These are phyloP conservation scores for Leccinum subatratum DNA, from an alignment of 1,284 basidiomycete genomes.

Conservation along the genomic window DNA sequence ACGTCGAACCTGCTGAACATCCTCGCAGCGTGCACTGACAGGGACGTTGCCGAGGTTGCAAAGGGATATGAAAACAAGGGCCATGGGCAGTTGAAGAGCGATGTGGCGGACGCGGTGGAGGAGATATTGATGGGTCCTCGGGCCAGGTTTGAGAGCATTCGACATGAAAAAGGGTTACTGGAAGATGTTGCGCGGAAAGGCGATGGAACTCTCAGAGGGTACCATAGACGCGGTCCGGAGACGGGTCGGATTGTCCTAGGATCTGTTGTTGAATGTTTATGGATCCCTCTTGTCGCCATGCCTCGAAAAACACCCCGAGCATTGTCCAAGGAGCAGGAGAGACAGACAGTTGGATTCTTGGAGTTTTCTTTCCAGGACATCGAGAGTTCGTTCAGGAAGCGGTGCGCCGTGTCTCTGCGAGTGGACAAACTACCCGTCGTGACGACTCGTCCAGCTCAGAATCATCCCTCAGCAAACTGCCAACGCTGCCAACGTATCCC, in stretches of 20 bases:
- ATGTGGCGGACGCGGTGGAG: slow-evolving; percentile 71
- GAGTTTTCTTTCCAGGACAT: slow-evolving; percentile 61
- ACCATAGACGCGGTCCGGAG: slow-evolving; percentile 69
- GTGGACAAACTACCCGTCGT: not conserved
- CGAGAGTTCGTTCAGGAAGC: slow-evolving; percentile 65
- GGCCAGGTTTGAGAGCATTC: slow-evolving; percentile 62
- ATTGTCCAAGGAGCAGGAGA: slow-evolving; percentile 52
- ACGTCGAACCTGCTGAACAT: slow-evolving; percentile 81
- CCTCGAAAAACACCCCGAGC: slow-evolving; percentile 17
- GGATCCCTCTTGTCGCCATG: not conserved
- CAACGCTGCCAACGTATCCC: slow-evolving; percentile 56
- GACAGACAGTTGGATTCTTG: slow-evolving; percentile 56
- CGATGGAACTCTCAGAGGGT: slow-evolving; percentile 52
- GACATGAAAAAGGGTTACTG: slow-evolving; percentile 60
- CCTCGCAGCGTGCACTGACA: slow-evolving; percentile 62
- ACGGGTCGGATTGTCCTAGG: slow-evolving; percentile 56
- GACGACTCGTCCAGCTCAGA: slow-evolving; percentile 41
- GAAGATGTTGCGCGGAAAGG: slow-evolving; percentile 62
- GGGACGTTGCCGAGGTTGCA: slow-evolving; percentile 47
- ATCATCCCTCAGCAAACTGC: slow-evolving; percentile 40
- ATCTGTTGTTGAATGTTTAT: slow-evolving; percentile 22
- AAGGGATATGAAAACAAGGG: slow-evolving; percentile 51
- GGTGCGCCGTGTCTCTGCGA: slow-evolving; percentile 42
- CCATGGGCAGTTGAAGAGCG: slow-evolving; percentile 68
- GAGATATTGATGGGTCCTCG: slow-evolving; percentile 68